phyloP scores from a whole-genome alignment of 2,329 filamentous ascomycete genomes.

The Sclerotiophoma versabilis region DNA sequence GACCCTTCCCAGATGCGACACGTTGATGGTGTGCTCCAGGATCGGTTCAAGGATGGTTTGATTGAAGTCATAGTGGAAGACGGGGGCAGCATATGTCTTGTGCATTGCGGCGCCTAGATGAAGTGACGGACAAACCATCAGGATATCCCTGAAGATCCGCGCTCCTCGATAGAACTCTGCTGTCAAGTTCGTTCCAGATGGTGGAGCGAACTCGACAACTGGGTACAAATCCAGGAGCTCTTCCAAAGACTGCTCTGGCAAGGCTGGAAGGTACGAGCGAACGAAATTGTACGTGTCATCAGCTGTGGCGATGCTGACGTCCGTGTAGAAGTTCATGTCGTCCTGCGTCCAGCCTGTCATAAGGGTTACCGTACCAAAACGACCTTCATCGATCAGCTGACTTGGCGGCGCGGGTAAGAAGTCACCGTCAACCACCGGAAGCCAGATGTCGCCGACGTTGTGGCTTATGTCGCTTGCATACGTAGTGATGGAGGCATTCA shows the following conservation, averaged over 20 bases:
- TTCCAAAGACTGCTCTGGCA: conserved; percentile 39
- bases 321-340: conserved; percentile 56
- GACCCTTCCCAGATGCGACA: conserved; percentile 54
- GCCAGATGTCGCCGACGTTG: conserved; percentile 59
- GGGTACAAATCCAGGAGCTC: conserved; percentile 45
- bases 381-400: conserved; percentile 50
- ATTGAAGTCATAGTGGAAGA: conserved; percentile 62
- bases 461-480: conserved; percentile 48
- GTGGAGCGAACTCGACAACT: conserved; percentile 53
- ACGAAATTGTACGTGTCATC: conserved; percentile 53
- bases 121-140: conserved; percentile 59
- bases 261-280: conserved; percentile 47
- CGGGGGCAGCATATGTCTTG: conserved; percentile 44
- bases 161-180: conserved; percentile 60
- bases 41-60: conserved; percentile 61
- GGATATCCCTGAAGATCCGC: conserved; percentile 60
- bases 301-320: conserved; percentile 49
- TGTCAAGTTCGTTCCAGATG: conserved; percentile 50
- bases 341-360: conserved; percentile 57
- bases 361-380: conserved; percentile 52
- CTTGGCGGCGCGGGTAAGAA: conserved; percentile 58
- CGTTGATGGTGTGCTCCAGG: conserved; percentile 43
- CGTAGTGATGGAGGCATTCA: conserved; percentile 55
- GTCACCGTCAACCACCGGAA: conserved; percentile 59
- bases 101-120: conserved; percentile 53